Conservation (phyloP, 257 asterid species). For the Nicotiana obtusifolia region DNA sequence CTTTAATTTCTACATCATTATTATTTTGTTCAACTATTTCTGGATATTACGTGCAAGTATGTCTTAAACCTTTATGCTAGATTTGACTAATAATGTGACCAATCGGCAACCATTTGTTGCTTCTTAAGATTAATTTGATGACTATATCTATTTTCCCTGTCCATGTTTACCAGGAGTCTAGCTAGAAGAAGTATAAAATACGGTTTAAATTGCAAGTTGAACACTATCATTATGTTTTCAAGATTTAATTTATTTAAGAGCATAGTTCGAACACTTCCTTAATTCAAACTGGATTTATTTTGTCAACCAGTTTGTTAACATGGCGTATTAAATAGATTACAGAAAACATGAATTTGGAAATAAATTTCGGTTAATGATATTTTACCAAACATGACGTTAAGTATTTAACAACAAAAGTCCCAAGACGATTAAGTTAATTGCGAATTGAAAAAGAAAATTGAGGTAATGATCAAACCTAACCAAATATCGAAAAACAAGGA, state of each 20-base stretch:
- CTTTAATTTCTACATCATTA: neutral
- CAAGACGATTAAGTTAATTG: neutral
- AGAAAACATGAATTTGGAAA: neutral
- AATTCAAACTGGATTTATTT: neutral
- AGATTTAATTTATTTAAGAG: neutral
- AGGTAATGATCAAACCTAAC: no score
- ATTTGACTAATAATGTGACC: neutral
- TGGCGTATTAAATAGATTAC: neutral
- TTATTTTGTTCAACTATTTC: neutral
- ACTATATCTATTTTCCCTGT: neutral
- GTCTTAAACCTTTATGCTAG: slow-evolving; percentile 3
- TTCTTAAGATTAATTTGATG: neutral
- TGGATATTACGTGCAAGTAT: neutral
- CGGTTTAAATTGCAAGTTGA: neutral
- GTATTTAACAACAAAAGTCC: neutral
- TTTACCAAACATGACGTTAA: neutral
- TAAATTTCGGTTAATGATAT: neutral
- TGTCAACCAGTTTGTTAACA: neutral
- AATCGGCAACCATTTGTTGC: neutral
- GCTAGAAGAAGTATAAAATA: neutral
- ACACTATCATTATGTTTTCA: neutral
- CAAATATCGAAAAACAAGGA: no score
- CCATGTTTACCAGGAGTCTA: neutral
- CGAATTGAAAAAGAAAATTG: no score
- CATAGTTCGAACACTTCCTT: neutral